A percentile compares a stretch with the other conserved stretches of the same genome.
Evolutionary conservation across 208 protist genomes (phyloP).

Genomic region (Trypanosoma mega): DNA sequence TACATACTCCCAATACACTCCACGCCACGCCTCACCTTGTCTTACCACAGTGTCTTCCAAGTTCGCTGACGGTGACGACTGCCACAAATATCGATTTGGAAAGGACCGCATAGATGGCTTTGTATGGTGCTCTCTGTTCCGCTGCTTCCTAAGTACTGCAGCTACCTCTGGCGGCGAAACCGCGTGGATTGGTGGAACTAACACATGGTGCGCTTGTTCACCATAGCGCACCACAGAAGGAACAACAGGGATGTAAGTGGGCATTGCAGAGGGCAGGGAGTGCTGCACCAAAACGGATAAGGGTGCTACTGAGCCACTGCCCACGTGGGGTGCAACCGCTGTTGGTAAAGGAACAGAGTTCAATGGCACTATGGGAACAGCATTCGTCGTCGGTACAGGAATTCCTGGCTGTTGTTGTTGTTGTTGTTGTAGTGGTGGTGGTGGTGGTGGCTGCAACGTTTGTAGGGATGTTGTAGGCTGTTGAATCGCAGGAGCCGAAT

Average conservation of each 20-base stretch:
- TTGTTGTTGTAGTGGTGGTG: no score
- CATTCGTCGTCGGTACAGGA: no score
- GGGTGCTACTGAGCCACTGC: no score
- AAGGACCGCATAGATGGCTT: conserved; percentile 21
- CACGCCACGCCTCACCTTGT: conserved; percentile 45
- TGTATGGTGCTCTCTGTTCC: conserved; percentile 1
- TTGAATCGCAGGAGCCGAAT: no score
- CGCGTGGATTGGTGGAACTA: conserved; percentile 24
- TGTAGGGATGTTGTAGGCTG: no score
- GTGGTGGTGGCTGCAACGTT: conserved; percentile 9
- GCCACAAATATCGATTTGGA: conserved; percentile 54
- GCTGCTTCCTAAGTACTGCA: conserved; percentile 2
- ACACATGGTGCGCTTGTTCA: conserved; percentile 28
- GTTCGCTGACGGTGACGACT: conserved; percentile 43
- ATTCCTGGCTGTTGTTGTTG: no score
- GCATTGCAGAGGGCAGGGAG: conserved; percentile 13
- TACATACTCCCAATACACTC: conserved; percentile 63
- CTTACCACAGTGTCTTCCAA: conserved; percentile 16
- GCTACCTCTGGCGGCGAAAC: neutral
- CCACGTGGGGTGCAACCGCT: no score
- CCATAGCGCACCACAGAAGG: conserved; percentile 37
- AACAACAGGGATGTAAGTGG: conserved; percentile 23
- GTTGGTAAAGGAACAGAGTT: no score
- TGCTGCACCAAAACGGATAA: neutral
- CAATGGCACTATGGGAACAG: no score